A percentile compares a stretch with the other conserved stretches of the same genome.
Conservation (phyloP, 129 eudicot genomes). For the Saposhnikovia divaricata region DNA sequence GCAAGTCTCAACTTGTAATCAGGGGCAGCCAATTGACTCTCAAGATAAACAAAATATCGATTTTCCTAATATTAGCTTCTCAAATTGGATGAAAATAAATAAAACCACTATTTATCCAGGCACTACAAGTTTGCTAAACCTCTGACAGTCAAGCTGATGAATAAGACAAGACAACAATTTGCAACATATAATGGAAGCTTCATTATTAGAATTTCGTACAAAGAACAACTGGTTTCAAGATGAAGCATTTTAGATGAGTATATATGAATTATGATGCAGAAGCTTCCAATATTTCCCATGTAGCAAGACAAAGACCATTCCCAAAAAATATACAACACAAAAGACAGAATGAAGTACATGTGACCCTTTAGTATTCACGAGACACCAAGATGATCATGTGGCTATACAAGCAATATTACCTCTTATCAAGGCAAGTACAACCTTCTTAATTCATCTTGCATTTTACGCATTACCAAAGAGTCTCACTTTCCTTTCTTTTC, state of each 20-base stretch:
- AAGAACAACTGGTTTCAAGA: neutral
- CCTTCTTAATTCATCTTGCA: conserved; percentile 6
- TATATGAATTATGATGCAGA: conserved; percentile 8
- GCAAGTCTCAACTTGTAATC: conserved; percentile 11
- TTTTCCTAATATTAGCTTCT: neutral
- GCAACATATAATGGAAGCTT: neutral
- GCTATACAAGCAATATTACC: conserved; percentile 17
- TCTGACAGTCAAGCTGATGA: conserved; percentile 2
- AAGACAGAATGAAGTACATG: conserved; percentile 21
- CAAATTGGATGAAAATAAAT: neutral
- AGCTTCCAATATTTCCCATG: conserved; percentile 17
- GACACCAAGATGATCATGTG: conserved; percentile 19
- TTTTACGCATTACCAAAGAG: neutral
- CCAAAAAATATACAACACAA: conserved; percentile 14
- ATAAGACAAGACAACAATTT: neutral
- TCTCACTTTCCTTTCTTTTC: neutral
- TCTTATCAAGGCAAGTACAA: conserved; percentile 12
- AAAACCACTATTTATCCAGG: neutral
- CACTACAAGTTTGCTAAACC: neutral
- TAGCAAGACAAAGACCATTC: conserved; percentile 37
- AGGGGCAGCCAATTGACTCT: conserved; percentile 19
- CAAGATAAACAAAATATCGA: neutral
- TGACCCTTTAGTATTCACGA: conserved; percentile 9
- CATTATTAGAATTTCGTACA: conserved; percentile 4
- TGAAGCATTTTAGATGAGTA: conserved; percentile 7